Base-by-base conservation (phyloP, 257 asterid species). In the Lavandula angustifolia region DNA sequence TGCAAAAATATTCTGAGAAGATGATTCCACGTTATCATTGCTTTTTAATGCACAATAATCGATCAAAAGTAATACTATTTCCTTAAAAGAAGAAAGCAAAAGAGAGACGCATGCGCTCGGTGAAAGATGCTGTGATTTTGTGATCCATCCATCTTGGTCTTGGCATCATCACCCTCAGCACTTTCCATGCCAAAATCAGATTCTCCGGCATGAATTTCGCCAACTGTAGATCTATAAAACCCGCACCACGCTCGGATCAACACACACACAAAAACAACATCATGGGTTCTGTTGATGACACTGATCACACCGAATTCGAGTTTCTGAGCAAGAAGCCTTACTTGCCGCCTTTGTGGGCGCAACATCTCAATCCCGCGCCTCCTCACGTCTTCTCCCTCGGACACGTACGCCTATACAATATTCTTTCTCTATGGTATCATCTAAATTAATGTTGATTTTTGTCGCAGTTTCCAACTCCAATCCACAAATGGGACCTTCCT, bases 401-500 rank as follows among this genome's bases (percentile, higher is more conserved):
- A 18, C 94, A 87, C 71, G 99, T 89, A 73, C 52, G 84, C 53
- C 4, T 49, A 46, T 6, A 55, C n/a, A 42, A 6, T 4, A 1
- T 4, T 6, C 41, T 6, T 37, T 37, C 7, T 1, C 1, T 37
- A 6, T 37, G 42, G 5, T 37, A 3, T 4, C 1, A 40, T 40
- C 3, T 0, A 40, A 40, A 7, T 0, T 40, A 0, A n/a, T 37
- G 16, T 1, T 47, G 54, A 50, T n/a, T 32, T 34, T 52, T 42
- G 37, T n/a, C 10, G 16, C 37, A 92, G 99, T 81, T 89, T 73
- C 99, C 99, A 0, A 92, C 99, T 63, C 99, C 97, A 55, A 85
- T 92, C 73, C 97, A 92, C 85, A 79, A 73, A 67, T 92, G 99
- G 99, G 82, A 81, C 74, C 90, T 92, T 57, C 99, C 97, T 8